Evolutionary conservation across 2,329 filamentous ascomycete genomes (phyloP).

Genomic region (Alternaria postmessia): DNA sequence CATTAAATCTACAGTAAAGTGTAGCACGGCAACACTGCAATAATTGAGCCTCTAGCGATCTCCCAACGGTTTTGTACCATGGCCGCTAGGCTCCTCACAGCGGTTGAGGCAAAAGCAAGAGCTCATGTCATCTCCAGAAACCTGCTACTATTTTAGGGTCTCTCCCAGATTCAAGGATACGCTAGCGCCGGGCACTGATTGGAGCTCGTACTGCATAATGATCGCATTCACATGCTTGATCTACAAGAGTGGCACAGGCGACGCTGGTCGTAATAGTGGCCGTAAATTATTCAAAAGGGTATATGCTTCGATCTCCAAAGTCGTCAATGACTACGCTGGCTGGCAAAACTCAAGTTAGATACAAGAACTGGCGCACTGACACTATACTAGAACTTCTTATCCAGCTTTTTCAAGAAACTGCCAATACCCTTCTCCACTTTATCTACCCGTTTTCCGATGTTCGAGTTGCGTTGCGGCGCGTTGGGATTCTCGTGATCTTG

Average conservation of each 20-base stretch:
- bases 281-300: background rate
- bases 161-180: constrained; percentile 16
- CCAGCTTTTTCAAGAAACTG: constrained; percentile 78
- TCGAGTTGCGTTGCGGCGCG: constrained; percentile 52
- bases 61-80: background rate
- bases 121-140: constrained; percentile 25
- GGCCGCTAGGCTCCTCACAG: constrained; percentile 17
- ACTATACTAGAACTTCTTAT: constrained; percentile 69
- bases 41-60: background rate
- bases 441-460: constrained; percentile 71
- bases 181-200: constrained; percentile 29
- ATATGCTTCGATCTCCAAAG: background rate
- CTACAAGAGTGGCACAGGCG: constrained; percentile 14
- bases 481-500: constrained; percentile 33
- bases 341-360: constrained; percentile 16
- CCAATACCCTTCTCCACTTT: constrained; percentile 74
- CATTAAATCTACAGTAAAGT: background rate
- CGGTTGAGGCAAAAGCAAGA: constrained; percentile 13
- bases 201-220: constrained; percentile 16
- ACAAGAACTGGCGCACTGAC: constrained; percentile 4
- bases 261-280: background rate
- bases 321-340: constrained; percentile 21
- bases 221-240: constrained; percentile 22
- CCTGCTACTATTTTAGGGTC: constrained; percentile 36
- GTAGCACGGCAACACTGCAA: background rate